phyloP scores from a whole-genome alignment of 192 early-diverging fungal species.

The Bifiguratus adelaidae region DNA sequence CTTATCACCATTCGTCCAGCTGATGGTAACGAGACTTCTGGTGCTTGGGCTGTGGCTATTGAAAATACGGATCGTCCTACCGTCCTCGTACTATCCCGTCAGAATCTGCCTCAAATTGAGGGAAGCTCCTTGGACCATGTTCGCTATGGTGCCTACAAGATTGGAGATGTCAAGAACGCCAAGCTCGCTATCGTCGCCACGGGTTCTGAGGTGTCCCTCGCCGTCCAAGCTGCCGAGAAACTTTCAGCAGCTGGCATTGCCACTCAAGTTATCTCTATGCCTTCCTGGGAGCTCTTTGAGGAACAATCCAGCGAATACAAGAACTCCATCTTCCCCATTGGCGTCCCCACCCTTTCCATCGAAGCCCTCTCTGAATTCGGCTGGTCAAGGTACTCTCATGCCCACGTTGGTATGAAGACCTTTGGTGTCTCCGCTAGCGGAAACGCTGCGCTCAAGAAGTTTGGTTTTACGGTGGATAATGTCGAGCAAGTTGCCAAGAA shows the following conservation, averaged over 20 bases:
- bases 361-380: constrained; percentile 82
- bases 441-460: background rate
- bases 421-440: constrained; percentile 85
- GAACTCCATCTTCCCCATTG: constrained; percentile 64
- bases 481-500: background rate
- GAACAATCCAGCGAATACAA: constrained; percentile 77
- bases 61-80: constrained; percentile 58
- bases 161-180: constrained; percentile 51
- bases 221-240: constrained; percentile 72
- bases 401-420: constrained; percentile 75
- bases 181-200: constrained; percentile 72
- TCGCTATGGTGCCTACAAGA: constrained; percentile 78
- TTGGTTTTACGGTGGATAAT: background rate
- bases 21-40: constrained; percentile 91
- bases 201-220: constrained; percentile 86
- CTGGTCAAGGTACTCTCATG: constrained; percentile 91
- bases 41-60: constrained; percentile 77
- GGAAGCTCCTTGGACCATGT: constrained; percentile 73
- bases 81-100: constrained; percentile 81
- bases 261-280: constrained; percentile 88
- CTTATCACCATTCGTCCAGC: constrained; percentile 81
- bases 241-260: background rate
- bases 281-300: constrained; percentile 82
- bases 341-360: constrained; percentile 77
- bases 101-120: constrained; percentile 88